Conservation (phyloP, 1,139 yeast genomes). For the Candida glucosophila region DNA sequence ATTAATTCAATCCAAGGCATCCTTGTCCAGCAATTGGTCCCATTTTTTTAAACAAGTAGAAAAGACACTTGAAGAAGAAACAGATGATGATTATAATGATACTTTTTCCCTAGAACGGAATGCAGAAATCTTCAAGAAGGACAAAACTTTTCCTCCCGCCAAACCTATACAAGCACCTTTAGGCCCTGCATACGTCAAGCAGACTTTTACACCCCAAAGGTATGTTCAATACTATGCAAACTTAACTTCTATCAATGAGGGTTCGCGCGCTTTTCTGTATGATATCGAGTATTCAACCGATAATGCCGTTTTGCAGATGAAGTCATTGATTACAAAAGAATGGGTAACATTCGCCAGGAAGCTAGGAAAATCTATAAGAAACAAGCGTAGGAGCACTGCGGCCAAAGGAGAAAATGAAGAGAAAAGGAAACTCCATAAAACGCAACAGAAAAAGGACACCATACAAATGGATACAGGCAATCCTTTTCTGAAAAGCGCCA, state of each 20-base stretch:
- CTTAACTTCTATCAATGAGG: conserved; percentile 40
- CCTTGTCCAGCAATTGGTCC: conserved; percentile 56
- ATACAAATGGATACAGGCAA: too few relatives aligned
- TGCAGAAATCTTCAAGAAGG: conserved; percentile 20
- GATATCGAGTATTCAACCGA: conserved; percentile 66
- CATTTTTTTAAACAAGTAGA: conserved; percentile 43
- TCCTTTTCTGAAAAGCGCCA: conserved; percentile 3
- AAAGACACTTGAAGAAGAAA: conserved; percentile 12
- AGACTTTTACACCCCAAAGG: conserved; percentile 61
- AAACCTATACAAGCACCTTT: conserved; percentile 45
- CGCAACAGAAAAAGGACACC: conserved; percentile 5
- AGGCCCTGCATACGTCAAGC: conserved; percentile 73
- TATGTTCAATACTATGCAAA: conserved; percentile 71
- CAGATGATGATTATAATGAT: conserved; percentile 9
- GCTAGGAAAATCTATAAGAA: conserved; percentile 32
- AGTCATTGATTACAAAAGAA: conserved; percentile 47
- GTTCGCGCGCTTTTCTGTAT: conserved; percentile 42
- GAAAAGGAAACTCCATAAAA: conserved; percentile 7
- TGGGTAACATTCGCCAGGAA: conserved; percentile 52
- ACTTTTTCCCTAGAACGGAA: conserved; percentile 1
- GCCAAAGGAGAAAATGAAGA: conserved; percentile 8
- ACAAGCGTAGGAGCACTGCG: conserved; percentile 3
- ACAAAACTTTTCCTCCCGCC: conserved; percentile 59
- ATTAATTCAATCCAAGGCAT: conserved; percentile 10
- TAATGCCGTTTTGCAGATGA: conserved; percentile 46